Evolutionary conservation across 179 eudicot species (phyloP), one percentile per base, ranked within the genome.

Genomic region (Nepenthes alata): DNA sequence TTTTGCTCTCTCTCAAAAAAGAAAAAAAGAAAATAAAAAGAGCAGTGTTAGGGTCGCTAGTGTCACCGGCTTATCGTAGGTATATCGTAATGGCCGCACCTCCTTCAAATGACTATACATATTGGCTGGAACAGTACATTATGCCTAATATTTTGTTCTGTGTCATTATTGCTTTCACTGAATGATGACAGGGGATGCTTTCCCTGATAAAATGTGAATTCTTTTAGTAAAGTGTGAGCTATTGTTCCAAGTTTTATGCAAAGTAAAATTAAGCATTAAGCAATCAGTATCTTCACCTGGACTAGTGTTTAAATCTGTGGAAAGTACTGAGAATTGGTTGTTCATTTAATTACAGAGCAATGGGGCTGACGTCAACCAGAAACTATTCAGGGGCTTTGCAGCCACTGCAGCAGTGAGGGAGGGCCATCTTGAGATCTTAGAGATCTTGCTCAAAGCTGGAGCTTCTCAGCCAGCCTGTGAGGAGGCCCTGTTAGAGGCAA

Each of bases 381-480:
- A 81, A 67, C 84, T 89, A 5, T 93, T 93, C 66, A 76, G 88
- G 72, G 98, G 98, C 65, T 89, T 57, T 59, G 81, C 93, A 35
- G 83, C 81, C 25, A 86, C 95, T 49, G 95, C 81, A 16, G 96
- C 96, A 34, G 91, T 80, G 39, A 83, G 96, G 68, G 91, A 93
- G 81, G 90, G 83, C 56, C 88, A 84, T 67, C 57, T 75, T 38
- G 93, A 86, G 74, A 83, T 86, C 51, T 72, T 89, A 68, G 79
- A 93, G 80, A 83, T 77, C 67, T 77, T 93, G 71, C 64, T 93
- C 25, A 93, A 85, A 72, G 86, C 91, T 39, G 98, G 98, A 65
- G 85, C 95, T 51, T 86, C 88, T 68, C 98, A 93, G 77, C 84
- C 83, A 47, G 90, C 93, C 63, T 93, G 98, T 67, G 98, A 93